Evolutionary conservation across 2,329 filamentous ascomycete genomes (phyloP), one percentile per base, ranked within the genome.

Genomic region (Chrysoporthe cubensis): DNA sequence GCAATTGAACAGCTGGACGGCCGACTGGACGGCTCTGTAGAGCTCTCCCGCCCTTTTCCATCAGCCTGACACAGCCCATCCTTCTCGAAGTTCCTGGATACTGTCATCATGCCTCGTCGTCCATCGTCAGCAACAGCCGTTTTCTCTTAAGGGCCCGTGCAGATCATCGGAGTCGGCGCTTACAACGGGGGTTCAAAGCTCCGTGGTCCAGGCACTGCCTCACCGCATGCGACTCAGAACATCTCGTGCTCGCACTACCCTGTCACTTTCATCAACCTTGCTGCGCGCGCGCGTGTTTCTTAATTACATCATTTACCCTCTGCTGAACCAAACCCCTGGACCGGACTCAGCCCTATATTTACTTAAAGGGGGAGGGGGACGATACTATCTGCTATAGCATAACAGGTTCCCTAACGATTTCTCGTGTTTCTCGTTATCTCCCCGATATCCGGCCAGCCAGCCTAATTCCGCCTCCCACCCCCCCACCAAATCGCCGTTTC

Each of bases 141-240:
- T 43, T 48, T 34, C 48, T 34, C 26, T 7, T 14, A 46, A 46
- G 18, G 9, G 16, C 32, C 34, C 16, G 14, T 44, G 64, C 58
- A 46, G 48, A 62, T 66, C 64, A 57, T 66, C 64, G 64, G 58
- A 14, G 18, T 46, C 59, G 64, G 64, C 9, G n/a, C 50, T 62
- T 66, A 16, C 37, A 62, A 62, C 64, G 57, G 46, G 16, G 52
- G 52, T 11, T 56, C 8, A 14, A 56, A 46, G 21, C n/a, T 57
- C 52, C 40, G 40, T 40, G 18, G 7, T 48, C 43, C 63, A 65
- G 52, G 40, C 52, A 65, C 43, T 65, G 63, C 63, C 63, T 48
- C 63, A 58, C 48, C 8, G 21, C 5, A 43, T 26, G 21, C 44
- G 16, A 34, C n/a, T 26, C 37, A 9, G 26, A 62, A 4, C 42